phyloP scores from a whole-genome alignment of 2,329 filamentous ascomycete genomes.

The Orbilia ellipsospora region DNA sequence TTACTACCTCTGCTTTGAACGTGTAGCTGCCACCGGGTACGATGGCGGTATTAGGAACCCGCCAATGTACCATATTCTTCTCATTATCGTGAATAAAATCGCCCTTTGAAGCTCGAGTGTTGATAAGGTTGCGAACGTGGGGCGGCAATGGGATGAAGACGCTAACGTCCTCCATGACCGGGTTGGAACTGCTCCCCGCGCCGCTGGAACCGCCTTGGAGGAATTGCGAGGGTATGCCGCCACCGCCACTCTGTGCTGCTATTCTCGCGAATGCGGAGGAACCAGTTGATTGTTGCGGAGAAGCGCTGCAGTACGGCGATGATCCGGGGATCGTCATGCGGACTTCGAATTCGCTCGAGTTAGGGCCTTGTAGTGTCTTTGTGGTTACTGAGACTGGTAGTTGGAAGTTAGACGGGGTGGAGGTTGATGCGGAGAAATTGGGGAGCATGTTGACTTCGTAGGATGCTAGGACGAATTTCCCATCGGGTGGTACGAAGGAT shows the following conservation, averaged over 20 bases:
- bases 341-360: constrained; percentile 88
- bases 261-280: constrained; percentile 60
- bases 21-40: constrained; percentile 54
- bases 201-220: constrained; percentile 61
- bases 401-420: constrained; percentile 72
- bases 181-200: constrained; percentile 56
- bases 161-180: constrained; percentile 57
- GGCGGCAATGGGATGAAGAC: constrained; percentile 58
- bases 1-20: constrained; percentile 58
- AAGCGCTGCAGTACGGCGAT: constrained; percentile 62
- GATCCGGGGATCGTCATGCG: constrained; percentile 73
- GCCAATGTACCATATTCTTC: constrained; percentile 57
- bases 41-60: constrained; percentile 56
- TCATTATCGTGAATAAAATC: constrained; percentile 58
- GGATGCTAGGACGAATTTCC: constrained; percentile 88
- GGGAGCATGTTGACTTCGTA: constrained; percentile 94
- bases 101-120: constrained; percentile 57
- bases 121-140: constrained; percentile 56
- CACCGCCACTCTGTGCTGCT: constrained; percentile 44
- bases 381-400: constrained; percentile 85
- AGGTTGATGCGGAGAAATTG: constrained; percentile 67
- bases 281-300: constrained; percentile 62
- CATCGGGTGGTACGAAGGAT: constrained; percentile 96
- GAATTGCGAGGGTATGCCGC: constrained; percentile 63
- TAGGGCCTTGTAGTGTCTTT: constrained; percentile 78